These are phyloP conservation scores for Neovahlkampfia damariscottae DNA, from an alignment of 78 protist genomes.

Conservation along the genomic window DNA sequence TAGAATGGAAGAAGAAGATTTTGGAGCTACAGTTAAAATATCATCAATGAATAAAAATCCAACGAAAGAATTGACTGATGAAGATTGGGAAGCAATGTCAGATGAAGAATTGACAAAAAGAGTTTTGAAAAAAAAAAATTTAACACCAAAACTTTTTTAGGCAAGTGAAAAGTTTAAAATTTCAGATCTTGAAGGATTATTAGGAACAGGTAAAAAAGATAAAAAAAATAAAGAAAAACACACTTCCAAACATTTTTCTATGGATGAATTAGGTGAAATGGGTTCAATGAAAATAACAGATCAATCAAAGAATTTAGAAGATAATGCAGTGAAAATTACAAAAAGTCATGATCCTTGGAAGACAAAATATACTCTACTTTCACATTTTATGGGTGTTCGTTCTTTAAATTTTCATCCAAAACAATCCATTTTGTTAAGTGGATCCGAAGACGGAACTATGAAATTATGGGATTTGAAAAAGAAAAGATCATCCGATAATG, in stretches of 20 bases:
- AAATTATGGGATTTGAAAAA: not conserved
- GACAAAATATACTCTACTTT: not conserved
- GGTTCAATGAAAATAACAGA: not conserved
- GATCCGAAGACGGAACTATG: not conserved
- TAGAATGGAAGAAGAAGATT: too few relatives aligned
- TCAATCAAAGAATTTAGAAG: not conserved
- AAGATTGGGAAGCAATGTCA: too few relatives aligned
- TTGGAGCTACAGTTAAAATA: too few relatives aligned
- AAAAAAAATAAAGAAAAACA: not conserved
- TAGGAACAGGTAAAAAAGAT: not conserved
- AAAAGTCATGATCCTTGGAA: conserved; percentile 1
- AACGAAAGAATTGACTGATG: too few relatives aligned
- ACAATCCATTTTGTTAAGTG: not conserved
- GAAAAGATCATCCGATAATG: not conserved
- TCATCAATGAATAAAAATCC: too few relatives aligned
- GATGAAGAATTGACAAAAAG: too few relatives aligned
- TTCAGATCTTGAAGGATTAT: not conserved
- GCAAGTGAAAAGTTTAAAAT: not conserved
- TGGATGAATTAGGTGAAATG: not conserved
- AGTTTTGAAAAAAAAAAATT: too few relatives aligned
- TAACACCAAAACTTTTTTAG: too few relatives aligned
- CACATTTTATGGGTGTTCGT: not conserved
- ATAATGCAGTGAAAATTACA: not conserved
- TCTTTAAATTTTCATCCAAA: not conserved
- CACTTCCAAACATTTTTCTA: not conserved